Percentiles rank a stretch among this genome's conserved stretches.
These are phyloP conservation scores for Gossypium gossypioides DNA, from an alignment of 441 rosid genomes.

Conservation along the genomic window DNA sequence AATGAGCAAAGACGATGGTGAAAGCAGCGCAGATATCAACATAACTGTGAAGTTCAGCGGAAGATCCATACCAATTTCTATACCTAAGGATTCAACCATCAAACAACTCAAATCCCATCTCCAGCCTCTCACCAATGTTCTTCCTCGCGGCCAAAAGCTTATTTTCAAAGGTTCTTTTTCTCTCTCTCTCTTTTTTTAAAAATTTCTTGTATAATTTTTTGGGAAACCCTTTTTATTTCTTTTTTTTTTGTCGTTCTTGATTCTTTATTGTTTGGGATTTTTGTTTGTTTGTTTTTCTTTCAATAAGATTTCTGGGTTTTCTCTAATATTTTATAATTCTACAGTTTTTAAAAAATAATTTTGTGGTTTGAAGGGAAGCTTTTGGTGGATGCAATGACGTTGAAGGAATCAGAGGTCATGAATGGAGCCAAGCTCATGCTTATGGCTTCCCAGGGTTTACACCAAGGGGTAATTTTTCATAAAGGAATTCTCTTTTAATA, in stretches of 20 bases:
- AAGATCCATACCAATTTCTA: slow-evolving; percentile 43
- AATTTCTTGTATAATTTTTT: neutral
- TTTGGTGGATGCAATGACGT: slow-evolving; percentile 49
- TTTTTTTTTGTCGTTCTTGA: too few relatives aligned
- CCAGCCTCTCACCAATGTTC: slow-evolving; percentile 79
- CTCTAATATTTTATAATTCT: too few relatives aligned
- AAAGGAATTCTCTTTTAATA: neutral
- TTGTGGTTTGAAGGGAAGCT: slow-evolving; percentile 47
- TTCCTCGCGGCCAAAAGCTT: slow-evolving; percentile 88
- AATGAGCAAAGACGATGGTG: slow-evolving; percentile 13
- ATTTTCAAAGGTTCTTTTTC: slow-evolving; percentile 56
- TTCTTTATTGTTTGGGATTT: too few relatives aligned
- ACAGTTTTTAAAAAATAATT: neutral
- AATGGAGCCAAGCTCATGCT: slow-evolving; percentile 86
- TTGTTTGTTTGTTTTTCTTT: too few relatives aligned
- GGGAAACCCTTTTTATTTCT: neutral
- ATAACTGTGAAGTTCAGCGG: slow-evolving; percentile 65
- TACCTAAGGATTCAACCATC: slow-evolving; percentile 39
- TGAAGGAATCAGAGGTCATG: slow-evolving; percentile 47
- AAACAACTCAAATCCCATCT: slow-evolving; percentile 60
- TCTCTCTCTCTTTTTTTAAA: neutral
- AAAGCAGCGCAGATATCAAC: slow-evolving; percentile 15
- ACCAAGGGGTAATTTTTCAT: slow-evolving; percentile 62
- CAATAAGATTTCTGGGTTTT: too few relatives aligned
- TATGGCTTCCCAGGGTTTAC: slow-evolving; percentile 76